phyloP scores from a whole-genome alignment of 805 yeast species.

The Yarrowia porcina region DNA sequence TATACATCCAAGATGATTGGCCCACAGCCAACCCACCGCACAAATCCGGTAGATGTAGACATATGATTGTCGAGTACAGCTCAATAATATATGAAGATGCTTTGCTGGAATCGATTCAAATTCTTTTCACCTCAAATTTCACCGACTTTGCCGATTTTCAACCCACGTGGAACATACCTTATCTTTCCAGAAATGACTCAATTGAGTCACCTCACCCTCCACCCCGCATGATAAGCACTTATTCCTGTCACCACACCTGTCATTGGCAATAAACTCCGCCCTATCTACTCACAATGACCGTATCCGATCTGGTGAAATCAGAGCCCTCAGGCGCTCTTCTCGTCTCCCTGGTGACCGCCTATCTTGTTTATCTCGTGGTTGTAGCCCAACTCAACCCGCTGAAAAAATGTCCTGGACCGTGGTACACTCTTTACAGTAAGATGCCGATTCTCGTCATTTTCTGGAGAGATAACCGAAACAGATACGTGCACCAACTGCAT shows the following conservation, averaged over 20 bases:
- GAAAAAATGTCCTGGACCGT: conserved; percentile 8
- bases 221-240: neutral
- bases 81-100: too few relatives aligned
- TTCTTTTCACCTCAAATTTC: neutral
- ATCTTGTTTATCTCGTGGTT: neutral
- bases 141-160: neutral
- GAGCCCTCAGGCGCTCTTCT: neutral
- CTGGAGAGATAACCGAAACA: conserved; percentile 50
- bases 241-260: neutral
- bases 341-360: conserved; percentile 1
- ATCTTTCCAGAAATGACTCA: neutral
- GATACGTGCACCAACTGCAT: conserved; percentile 51
- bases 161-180: neutral
- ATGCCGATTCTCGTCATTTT: conserved; percentile 41
- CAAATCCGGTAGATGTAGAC: too few relatives aligned
- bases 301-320: neutral
- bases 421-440: conserved; percentile 31
- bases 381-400: conserved; percentile 1
- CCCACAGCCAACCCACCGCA: too few relatives aligned
- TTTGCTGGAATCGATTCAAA: neutral
- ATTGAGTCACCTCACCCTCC: neutral
- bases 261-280: neutral
- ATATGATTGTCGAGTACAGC: too few relatives aligned
- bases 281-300: neutral
- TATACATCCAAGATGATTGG: too few relatives aligned